Conservation (phyloP, 2,329 filamentous ascomycete genomes). For the Pseudocercospora pini-densiflorae region DNA sequence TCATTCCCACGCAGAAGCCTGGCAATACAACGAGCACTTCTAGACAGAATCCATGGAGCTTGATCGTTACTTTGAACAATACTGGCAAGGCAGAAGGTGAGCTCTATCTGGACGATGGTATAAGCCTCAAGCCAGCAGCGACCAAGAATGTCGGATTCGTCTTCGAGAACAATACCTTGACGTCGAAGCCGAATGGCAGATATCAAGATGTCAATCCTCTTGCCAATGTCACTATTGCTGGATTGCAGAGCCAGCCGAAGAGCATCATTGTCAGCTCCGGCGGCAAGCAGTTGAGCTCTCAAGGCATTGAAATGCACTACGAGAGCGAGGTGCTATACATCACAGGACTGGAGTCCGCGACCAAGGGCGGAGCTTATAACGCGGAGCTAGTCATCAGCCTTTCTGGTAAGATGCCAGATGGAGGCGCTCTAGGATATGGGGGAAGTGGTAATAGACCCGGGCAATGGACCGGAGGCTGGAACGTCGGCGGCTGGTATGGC, state of each 20-base stretch:
- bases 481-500: not conserved
- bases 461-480: not conserved
- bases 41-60: constrained; percentile 23
- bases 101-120: constrained; percentile 67
- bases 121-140: constrained; percentile 61
- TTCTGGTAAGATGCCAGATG: not conserved
- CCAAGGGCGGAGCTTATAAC: constrained; percentile 24
- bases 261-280: constrained; percentile 8
- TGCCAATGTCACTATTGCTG: constrained; percentile 38
- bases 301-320: constrained; percentile 15
- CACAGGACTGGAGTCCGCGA: constrained; percentile 23
- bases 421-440: not conserved
- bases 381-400: constrained; percentile 18
- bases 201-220: constrained; percentile 32
- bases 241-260: constrained; percentile 18
- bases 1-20: constrained; percentile 33
- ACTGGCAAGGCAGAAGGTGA: constrained; percentile 6
- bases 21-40: constrained; percentile 28
- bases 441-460: not conserved
- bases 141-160: constrained; percentile 55
- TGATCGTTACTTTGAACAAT: constrained; percentile 26
- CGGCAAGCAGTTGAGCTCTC: not conserved
- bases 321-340: constrained; percentile 24
- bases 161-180: constrained; percentile 29
- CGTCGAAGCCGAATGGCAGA: constrained; percentile 28